Conservation (phyloP, 1,139 yeast genomes). For the Kluyveromyces sp. region DNA sequence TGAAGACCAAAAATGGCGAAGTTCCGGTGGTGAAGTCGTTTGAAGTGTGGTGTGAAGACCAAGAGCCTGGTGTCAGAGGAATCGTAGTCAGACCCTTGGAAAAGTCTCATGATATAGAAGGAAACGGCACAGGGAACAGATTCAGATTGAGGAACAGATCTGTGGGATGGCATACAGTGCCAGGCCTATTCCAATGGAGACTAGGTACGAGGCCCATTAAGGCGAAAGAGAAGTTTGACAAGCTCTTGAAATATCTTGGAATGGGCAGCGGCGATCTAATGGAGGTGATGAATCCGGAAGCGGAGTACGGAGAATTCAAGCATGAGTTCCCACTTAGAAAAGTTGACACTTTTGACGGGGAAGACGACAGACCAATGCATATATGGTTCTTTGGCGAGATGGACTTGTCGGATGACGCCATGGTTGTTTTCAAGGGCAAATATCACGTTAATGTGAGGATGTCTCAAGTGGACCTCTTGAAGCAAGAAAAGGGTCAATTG, state of each 20-base stretch:
- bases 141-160: constrained; percentile 3
- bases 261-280: constrained; percentile 20
- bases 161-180: constrained; percentile 24
- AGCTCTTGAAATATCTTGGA: constrained; percentile 18
- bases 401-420: constrained; percentile 18
- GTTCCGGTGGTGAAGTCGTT: constrained; percentile 19
- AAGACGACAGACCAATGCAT: constrained; percentile 24
- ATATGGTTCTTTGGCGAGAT: constrained; percentile 30
- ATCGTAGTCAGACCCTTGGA: constrained; percentile 16
- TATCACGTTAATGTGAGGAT: constrained; percentile 28
- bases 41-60: constrained; percentile 30
- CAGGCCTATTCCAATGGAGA: constrained; percentile 24
- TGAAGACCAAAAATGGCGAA: constrained; percentile 18
- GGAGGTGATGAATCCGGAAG: constrained; percentile 24
- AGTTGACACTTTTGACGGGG: constrained; percentile 8
- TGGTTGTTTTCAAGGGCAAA: constrained; percentile 26
- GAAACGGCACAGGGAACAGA: background rate
- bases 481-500: constrained; percentile 23
- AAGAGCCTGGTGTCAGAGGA: constrained; percentile 28
- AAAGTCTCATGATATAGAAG: background rate
- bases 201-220: constrained; percentile 23
- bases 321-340: constrained; percentile 25
- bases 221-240: constrained; percentile 14
- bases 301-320: constrained; percentile 25
- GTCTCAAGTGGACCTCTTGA: constrained; percentile 24